Evolutionary conservation across 495 filamentous ascomycete genomes (phyloP), one percentile per base, ranked within the genome.

Genomic region (Tuber melanosporum): DNA sequence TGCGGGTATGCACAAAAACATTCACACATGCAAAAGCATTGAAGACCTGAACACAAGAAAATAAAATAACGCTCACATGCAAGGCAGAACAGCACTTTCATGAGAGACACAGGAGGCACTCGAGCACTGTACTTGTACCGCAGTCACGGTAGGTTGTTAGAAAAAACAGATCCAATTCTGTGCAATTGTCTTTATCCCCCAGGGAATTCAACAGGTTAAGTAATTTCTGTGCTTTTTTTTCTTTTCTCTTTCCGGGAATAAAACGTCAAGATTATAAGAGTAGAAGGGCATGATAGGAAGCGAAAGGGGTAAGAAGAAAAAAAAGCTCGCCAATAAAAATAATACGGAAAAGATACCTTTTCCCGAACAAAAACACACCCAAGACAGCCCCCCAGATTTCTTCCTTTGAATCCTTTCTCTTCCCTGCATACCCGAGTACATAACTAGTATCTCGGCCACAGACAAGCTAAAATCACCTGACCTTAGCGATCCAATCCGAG

Each of bases 401-500:
- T 57, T 26, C 49, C 49, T 26, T 26, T 26, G 26, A 66, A 32
- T 17, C 57, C 57, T 15, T 66, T 32, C 57, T n/a, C n/a, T 32
- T 32, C 57, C 57, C 26, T 32, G 57, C 57, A 66, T 32, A 41
- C 39, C 4, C 39, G 39, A 41, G 39, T 41, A 32, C 57, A 66
- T 15, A 66, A 66, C 57, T n/a, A n/a, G 26, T 32, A n/a, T 66
- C 26, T 32, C 57, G 57, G 57, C 57, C n/a, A 32, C 15, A 66
- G 57, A 66, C n/a, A 66, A 32, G 57, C 12, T 69, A 49, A 75
- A 73, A 80, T 80, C 78, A 80, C 78, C 71, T 80, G 78, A 80
- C 73, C 46, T 76, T 76, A 80, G 77, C 78, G 78, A 80, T 71
- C 73, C 78, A 76, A 80, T 80, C 77, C 77, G 47, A 49, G 57